Percentiles rank a stretch among this genome's conserved stretches.
These are phyloP conservation scores for Lentinula detonsa DNA, from an alignment of 768 basidiomycete species.

Conservation along the genomic window DNA sequence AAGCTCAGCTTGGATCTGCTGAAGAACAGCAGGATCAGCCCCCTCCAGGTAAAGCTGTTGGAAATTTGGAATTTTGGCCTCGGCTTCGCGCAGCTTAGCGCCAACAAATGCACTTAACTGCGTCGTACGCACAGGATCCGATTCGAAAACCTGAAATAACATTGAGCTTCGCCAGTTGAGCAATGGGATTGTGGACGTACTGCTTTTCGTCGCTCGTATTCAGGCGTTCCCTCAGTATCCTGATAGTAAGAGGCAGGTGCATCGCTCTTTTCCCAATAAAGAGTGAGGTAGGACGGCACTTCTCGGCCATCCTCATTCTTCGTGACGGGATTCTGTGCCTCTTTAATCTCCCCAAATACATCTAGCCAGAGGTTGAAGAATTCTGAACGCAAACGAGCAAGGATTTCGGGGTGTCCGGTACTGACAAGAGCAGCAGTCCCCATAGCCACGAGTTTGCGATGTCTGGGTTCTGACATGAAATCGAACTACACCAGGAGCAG, in stretches of 20 bases:
- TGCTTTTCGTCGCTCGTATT: slow-evolving; percentile 68
- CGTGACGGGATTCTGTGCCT: slow-evolving; percentile 40
- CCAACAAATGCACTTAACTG: slow-evolving; percentile 60
- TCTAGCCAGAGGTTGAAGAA: slow-evolving; percentile 87
- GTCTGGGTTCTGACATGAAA: slow-evolving; percentile 80
- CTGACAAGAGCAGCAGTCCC: slow-evolving; percentile 73
- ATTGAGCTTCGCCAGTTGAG: neutral
- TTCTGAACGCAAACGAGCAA: slow-evolving; percentile 65
- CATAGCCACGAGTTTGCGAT: slow-evolving; percentile 81
- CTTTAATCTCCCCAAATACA: slow-evolving; percentile 82
- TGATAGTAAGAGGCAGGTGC: slow-evolving; percentile 55
- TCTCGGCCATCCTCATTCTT: slow-evolving; percentile 31
- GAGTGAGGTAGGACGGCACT: slow-evolving; percentile 21
- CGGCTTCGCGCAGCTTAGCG: slow-evolving; percentile 56
- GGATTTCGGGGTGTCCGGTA: slow-evolving; percentile 67
- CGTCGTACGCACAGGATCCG: slow-evolving; percentile 65
- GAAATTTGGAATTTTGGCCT: slow-evolving; percentile 49
- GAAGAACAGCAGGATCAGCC: slow-evolving; percentile 68
- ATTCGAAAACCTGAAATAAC: slow-evolving; percentile 50
- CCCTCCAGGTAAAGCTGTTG: slow-evolving; percentile 53
- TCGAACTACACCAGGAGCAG: slow-evolving; percentile 57
- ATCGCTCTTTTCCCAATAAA: slow-evolving; percentile 69
- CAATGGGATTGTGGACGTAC: slow-evolving; percentile 32
- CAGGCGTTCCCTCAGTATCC: slow-evolving; percentile 63
- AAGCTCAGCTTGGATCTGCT: slow-evolving; percentile 59